Percentiles rank a stretch among this genome's conserved stretches.
Evolutionary conservation across 768 basidiomycete species (phyloP).

Genomic region (Hygrophorus russula): DNA sequence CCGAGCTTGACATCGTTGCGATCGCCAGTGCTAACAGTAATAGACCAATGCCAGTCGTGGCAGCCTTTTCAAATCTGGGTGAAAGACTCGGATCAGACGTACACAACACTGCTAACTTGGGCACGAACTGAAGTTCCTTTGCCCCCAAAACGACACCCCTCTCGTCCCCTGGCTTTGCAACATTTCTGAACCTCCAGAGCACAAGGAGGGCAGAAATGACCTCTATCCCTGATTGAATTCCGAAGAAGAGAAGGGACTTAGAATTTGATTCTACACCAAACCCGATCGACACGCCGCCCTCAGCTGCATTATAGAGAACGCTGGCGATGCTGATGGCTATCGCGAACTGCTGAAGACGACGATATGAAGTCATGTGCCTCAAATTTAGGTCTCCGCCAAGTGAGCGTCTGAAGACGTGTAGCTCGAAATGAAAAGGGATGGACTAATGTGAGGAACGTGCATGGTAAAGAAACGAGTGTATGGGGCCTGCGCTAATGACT

Average conservation of each 20-base stretch:
- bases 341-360: constrained; percentile 23
- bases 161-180: constrained; percentile 23
- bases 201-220: constrained; percentile 33
- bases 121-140: too few relatives aligned
- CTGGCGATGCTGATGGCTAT: constrained; percentile 29
- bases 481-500: too few relatives aligned
- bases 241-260: constrained; percentile 34
- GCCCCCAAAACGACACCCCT: constrained; percentile 1
- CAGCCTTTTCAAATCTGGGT: constrained; percentile 28
- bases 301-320: constrained; percentile 22
- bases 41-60: constrained; percentile 23
- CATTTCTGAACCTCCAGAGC: constrained; percentile 30
- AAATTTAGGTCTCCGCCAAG: too few relatives aligned
- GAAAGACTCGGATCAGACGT: too few relatives aligned
- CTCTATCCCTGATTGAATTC: constrained; percentile 36
- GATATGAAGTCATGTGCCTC: constrained; percentile 19
- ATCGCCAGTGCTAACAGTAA: constrained; percentile 26
- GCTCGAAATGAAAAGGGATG: too few relatives aligned
- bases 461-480: too few relatives aligned
- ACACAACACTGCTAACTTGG: too few relatives aligned
- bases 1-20: constrained; percentile 24
- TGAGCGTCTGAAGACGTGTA: too few relatives aligned
- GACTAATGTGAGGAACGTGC: too few relatives aligned
- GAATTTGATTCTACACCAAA: constrained; percentile 35
- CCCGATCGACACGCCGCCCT: constrained; percentile 31